Evolutionary conservation across 1,139 yeast genomes (phyloP), one percentile per base, ranked within the genome.

Genomic region (Hansenula sp.): DNA sequence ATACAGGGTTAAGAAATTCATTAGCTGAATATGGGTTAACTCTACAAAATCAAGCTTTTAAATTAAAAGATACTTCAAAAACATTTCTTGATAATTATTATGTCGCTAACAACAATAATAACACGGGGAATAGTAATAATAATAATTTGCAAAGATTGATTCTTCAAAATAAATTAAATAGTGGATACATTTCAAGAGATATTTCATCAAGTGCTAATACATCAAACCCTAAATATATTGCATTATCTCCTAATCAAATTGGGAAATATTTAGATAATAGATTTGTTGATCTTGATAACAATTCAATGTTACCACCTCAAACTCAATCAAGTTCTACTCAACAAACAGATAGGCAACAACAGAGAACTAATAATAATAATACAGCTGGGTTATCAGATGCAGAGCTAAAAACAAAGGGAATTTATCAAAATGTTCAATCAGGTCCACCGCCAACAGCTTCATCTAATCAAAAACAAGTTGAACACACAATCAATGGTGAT

Each of bases 1-100:
- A 67, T 29, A 64, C 57, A 18, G 70, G 69, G 11, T 62, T 79
- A 45, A 72, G 65, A 44, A 69, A 67, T 14, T 56, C 77, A 1
- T 55, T 76, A 9, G 53, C 61, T 17, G 77, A 75, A 35, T 77
- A 72, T 48, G 57, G 65, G 22, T 42, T 57, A 22, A 56, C 68
- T 20, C 51, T 75, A 31, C 69, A 66, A 44, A 51, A 59, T n/a
- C 52, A 62, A 11, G 60, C 72, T 3, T 41, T 52, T 3, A 60
- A 56, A 31, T 52, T 60, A 24, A 61, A 57, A 35, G 65, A 61
- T 3, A 57, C 65, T 1, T 54, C 70, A n/a, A 59, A 59, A 25
- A 63, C 57, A 21, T 71, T 63, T 21, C 18, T 21, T 12, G 12
- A 12, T 17, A 29, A 10, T 9, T 17, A 24, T 24, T 24, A 24